A percentile compares a stretch with the other conserved stretches of the same genome.
phyloP scores from a whole-genome alignment of 306 rosid species.

The Trichosanthes cucumerina region DNA sequence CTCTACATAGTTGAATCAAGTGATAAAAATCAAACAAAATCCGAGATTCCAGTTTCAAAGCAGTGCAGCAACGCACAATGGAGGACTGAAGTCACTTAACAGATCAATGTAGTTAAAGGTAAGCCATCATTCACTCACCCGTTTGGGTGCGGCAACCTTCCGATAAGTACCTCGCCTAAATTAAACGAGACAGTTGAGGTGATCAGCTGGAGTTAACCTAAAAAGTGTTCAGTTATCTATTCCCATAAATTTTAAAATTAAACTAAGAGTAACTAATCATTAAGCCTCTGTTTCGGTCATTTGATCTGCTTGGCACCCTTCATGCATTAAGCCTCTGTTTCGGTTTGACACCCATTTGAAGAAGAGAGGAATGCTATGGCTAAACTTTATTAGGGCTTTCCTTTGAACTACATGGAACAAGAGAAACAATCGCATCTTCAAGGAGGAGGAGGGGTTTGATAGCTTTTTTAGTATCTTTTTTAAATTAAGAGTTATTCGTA shows the following conservation, averaged over 20 bases:
- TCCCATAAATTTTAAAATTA: not conserved
- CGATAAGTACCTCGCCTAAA: not conserved
- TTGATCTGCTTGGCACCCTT: no score
- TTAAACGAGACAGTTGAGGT: not conserved
- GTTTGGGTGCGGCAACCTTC: not conserved
- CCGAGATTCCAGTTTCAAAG: not conserved
- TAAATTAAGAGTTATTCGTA: no score
- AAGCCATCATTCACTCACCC: not conserved
- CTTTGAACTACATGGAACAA: no score
- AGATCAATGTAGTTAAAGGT: not conserved
- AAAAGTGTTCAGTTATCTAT: not conserved
- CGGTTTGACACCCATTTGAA: no score
- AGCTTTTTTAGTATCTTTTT: no score
- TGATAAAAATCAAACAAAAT: not conserved
- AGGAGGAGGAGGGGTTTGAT: no score
- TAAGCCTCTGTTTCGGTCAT: no score
- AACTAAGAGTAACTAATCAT: not conserved
- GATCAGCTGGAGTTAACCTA: not conserved
- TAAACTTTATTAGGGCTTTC: no score
- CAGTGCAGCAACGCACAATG: not conserved
- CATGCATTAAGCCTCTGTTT: no score
- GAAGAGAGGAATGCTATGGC: no score
- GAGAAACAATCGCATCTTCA: no score
- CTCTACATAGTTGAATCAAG: not conserved
- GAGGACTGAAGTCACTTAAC: not conserved